These are phyloP conservation scores for Plasmodium inui DNA, from an alignment of 169 alveolate genomes.

Conservation along the genomic window DNA sequence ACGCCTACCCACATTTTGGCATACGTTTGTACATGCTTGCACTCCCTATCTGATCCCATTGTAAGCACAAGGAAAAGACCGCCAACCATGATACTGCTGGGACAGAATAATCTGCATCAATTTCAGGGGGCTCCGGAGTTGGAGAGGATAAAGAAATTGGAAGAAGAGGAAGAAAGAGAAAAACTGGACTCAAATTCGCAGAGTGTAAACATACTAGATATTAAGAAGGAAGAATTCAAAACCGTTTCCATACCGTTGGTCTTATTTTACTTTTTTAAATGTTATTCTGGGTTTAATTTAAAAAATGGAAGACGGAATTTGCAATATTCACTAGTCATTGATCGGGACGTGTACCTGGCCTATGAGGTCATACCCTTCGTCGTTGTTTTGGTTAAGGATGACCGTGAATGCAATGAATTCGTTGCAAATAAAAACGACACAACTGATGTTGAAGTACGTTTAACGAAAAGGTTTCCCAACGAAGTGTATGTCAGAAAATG, in stretches of 20 bases:
- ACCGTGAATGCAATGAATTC: constrained; percentile 6
- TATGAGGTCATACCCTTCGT: constrained; percentile 20
- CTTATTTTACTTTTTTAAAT: constrained; percentile 35
- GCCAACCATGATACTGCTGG: constrained; percentile 23
- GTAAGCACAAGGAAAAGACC: neutral
- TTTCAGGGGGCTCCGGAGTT: neutral
- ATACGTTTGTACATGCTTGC: constrained; percentile 30
- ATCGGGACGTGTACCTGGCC: constrained; percentile 42
- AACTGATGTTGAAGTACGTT: neutral
- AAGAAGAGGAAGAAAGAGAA: neutral
- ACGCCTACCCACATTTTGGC: neutral
- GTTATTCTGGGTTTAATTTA: constrained; percentile 8
- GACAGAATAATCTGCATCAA: neutral
- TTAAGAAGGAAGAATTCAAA: constrained; percentile 8
- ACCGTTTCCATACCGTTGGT: constrained; percentile 3
- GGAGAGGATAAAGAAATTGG: constrained; percentile 4
- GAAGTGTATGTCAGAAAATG: neutral
- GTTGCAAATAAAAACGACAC: neutral
- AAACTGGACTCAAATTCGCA: constrained; percentile 1
- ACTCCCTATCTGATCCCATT: neutral
- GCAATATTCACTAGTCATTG: constrained; percentile 33
- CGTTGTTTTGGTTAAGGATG: constrained; percentile 40
- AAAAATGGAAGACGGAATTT: constrained; percentile 10
- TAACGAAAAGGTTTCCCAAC: neutral
- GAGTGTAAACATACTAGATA: constrained; percentile 22